Base-by-base conservation (phyloP, 352 stramenopile species). In the Phytophthora foliorum region DNA sequence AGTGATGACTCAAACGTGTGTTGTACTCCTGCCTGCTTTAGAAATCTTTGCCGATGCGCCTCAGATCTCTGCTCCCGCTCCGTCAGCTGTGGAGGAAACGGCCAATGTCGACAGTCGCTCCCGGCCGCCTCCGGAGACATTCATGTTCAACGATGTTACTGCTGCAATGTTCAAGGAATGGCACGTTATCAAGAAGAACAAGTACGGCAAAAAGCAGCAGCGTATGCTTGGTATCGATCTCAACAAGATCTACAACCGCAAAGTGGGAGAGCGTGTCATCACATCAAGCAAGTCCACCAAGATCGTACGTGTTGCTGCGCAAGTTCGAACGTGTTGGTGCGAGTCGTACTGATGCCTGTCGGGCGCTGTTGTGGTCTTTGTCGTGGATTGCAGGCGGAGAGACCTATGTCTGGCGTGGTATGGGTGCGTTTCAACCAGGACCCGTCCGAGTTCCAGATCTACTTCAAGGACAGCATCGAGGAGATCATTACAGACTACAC, bases 71-170 rank as follows among this genome's bases (percentile, higher is more conserved):
- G 82, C 89, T 21, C 85, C 80, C 2, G 84, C 90, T 51, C 83
- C 86, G 1, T 88, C 84, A 10, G 67, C 82, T 0, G 82, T 92
- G 41, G 86, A 94, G 27, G 82, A 94, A 54, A 80, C 82, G 6
- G 69, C 77, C 17, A 90, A 86, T 55, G 52, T 92, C 49, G 82
- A 94, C 55, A 88, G 79, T 32, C 85, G 88, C 31, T 72, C 79
- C 13, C 89, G 89, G 21, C 89, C 89, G 11, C 87, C 86, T 29
- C 89, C 89, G 1, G 86, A 94, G 61, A 96, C 89, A 32, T 96
- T 96, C 71, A 96, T 96, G 89, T 96, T 95, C 59, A 96, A 96
- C 74, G 89, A 96, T 69, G 88, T 96, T 53, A 96, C 88, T 21
- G 89, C 88, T 3, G 89, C 84, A 6, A 95, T 95, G 87, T 97